Base-by-base conservation (phyloP, 805 yeast genomes). In the Hanseniaspora clermontiae region DNA sequence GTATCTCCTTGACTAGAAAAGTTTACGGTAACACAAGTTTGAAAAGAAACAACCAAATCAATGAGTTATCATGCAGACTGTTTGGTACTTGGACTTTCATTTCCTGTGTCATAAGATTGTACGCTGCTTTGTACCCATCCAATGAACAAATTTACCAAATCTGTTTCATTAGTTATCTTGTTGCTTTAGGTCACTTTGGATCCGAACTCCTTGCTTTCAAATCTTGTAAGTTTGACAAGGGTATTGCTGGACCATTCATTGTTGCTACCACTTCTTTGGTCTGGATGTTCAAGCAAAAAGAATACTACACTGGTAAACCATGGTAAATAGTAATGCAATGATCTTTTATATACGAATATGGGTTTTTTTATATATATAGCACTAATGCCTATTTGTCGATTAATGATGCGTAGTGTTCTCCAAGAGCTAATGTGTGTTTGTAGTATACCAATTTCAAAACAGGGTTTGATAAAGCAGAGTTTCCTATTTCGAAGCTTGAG, bases 41-140 rank as follows among this genome's bases (percentile, higher is more conserved):
- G 27, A 55, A 49, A 31, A 45, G 43, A 4, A 88, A 90, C 15
- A 61, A 66, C 7, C 78, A 84, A 66, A 84, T 83, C 29, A 79
- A 81, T 1, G 68, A 72, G 14, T 74, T 93, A 61, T 81, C 93
- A 62, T 96, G 96, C n/a, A 79, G 98, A 64, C 91, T 98, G 0
- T 93, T 93, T 68, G 98, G 98, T 37, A 93, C 98, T 0, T 93
- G 98, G 98, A 93, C 98, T 0, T 74, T 90, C 42, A 77, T 90
- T 62, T 82, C 96, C 2, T 79, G 95, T 1, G 74, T 91, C 34
- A 83, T 93, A 49, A 80, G 98, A 66, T 76, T 83, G 61, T 88
- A 86, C 68, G 96, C 95, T 57, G 95, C 97, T 14, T 85, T 84
- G 70, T 74, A 85, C 66, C 73, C 86, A 58, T 73, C 74, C 55